phyloP scores from a whole-genome alignment of 345 rosid species.

The Euphorbia peplus region DNA sequence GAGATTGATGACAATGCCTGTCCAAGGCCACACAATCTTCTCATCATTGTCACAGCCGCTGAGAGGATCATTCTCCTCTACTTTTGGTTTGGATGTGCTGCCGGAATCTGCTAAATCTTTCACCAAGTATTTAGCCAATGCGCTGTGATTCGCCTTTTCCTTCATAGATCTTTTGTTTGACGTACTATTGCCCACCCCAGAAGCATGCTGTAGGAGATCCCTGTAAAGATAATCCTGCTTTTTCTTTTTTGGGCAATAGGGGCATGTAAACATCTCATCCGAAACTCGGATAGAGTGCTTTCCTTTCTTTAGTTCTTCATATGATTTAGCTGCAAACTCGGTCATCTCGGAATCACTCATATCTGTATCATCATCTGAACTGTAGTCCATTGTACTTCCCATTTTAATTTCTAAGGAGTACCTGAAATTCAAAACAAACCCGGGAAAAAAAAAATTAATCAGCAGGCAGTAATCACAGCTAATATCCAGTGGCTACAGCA shows the following conservation, averaged over 20 bases:
- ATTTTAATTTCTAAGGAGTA: constrained; percentile 1
- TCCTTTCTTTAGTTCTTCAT: constrained; percentile 73
- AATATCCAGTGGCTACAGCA: background rate
- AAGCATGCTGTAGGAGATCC: constrained; percentile 93
- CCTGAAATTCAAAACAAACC: constrained; percentile 3
- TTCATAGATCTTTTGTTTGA: constrained; percentile 66
- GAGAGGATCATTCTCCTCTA: constrained; percentile 23
- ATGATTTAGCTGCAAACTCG: constrained; percentile 45
- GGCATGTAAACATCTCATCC: constrained; percentile 60
- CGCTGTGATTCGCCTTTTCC: constrained; percentile 81
- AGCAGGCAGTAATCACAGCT: background rate
- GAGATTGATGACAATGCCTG: constrained; percentile 76
- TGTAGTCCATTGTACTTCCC: constrained; percentile 12
- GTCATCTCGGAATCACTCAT: constrained; percentile 51
- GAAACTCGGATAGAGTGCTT: constrained; percentile 51
- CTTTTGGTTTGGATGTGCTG: constrained; percentile 23
- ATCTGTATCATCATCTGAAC: constrained; percentile 32
- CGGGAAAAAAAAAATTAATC: background rate
- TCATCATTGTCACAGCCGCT: constrained; percentile 51
- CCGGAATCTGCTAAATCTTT: constrained; percentile 38
- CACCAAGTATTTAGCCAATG: constrained; percentile 67
- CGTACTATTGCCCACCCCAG: constrained; percentile 80
- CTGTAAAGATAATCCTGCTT: constrained; percentile 55
- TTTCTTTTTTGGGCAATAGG: constrained; percentile 73
- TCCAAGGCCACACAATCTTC: constrained; percentile 84